Conservation (phyloP, 2,329 filamentous ascomycete species). For the Exophiala dermatitidis region DNA sequence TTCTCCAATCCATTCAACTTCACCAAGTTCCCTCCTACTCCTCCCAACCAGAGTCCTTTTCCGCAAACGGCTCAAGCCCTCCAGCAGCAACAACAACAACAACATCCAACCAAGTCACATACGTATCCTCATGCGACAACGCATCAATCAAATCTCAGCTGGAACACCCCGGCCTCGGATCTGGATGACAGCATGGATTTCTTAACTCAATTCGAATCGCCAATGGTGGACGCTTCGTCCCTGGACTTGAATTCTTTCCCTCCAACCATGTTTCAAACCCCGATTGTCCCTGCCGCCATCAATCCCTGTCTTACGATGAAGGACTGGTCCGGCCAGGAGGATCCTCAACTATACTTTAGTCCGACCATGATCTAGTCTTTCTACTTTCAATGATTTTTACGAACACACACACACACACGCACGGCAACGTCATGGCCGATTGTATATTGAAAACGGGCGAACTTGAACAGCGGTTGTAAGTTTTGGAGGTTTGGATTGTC, state of each 20-base stretch:
- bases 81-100: no score
- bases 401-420: no score
- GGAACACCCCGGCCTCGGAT: conserved; percentile 18
- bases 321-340: conserved; percentile 24
- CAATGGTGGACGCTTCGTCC: conserved; percentile 13
- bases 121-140: conserved; percentile 16
- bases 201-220: conserved; percentile 24
- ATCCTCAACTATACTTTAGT: conserved; percentile 23
- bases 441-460: no score
- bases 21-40: conserved; percentile 35
- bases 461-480: no score
- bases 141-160: conserved; percentile 23
- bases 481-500: no score
- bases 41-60: conserved; percentile 36
- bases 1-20: conserved; percentile 20
- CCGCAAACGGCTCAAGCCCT: conserved; percentile 21
- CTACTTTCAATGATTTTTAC: no score
- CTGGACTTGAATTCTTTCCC: conserved; percentile 16
- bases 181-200: conserved; percentile 27
- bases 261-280: conserved; percentile 21
- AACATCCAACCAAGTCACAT: conserved; percentile 14
- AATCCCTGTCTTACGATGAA: conserved; percentile 27
- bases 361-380: conserved; percentile 19
- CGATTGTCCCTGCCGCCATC: conserved; percentile 20
- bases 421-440: no score